Evolutionary conservation across 306 rosid species (phyloP), one percentile per base, ranked within the genome.

Genomic region (Prunus mongolica): DNA sequence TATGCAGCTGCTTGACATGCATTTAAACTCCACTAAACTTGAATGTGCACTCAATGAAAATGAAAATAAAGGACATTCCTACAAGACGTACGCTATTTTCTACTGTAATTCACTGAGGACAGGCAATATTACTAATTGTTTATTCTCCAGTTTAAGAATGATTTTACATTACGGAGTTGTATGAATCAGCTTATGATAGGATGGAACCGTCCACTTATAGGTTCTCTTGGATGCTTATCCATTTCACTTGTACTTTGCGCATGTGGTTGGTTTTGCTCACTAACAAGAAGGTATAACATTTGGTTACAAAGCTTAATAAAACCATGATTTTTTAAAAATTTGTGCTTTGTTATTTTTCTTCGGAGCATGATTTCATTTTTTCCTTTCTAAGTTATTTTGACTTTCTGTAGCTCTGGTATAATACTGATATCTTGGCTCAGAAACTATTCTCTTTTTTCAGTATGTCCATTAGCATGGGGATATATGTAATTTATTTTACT

Each of bases 341-440:
- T 67, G 27, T 14, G 57, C 30, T 18, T 24, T 76, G 8, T 22
- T 15, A 19, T 27, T 72, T 20, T 74, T 62, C 45, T 65, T 14
- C 15, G 60, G 44, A 50, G 32, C 58, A 46, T 14, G 41, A 46
- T 69, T 68, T 57, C 68, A 5, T 22, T 32, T 22, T 74, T 19
- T 20, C 5, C 27, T 60, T 47, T 50, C 9, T 16, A 52, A 19
- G 55, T 30, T 73, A 25, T 20, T 46, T 65, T 72, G 47, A 38
- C 58, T 47, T 73, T 57, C 57, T 30, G 25, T 55, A 32, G 45
- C 15, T 62, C 65, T 5, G 38, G 12, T 78, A 11, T 64, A 56
- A 78, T 71, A 19, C 61, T 45, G 49, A 65, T 75, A 32, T 75
- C 25, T 49, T 66, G 65, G 75, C 72, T 71, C 25, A 47, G 52